A percentile compares a stretch with the other conserved stretches of the same genome.
Conservation (phyloP, 2,329 filamentous ascomycete species). For the Domatiomyces globalis region DNA sequence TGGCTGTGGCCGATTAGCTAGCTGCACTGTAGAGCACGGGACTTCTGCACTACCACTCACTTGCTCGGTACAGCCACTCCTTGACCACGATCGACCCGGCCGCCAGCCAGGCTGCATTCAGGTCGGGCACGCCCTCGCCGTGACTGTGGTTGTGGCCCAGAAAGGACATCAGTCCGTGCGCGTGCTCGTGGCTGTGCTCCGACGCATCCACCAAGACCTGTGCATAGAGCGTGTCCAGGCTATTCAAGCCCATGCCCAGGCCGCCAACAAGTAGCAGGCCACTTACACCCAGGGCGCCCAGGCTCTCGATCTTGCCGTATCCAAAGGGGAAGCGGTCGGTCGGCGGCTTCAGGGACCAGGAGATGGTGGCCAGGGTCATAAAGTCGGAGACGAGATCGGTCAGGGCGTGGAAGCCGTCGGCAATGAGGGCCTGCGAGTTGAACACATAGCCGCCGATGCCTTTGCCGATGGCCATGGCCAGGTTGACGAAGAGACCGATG, state of each 20-base stretch:
- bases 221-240: constrained; percentile 52
- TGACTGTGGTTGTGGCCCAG: constrained; percentile 50
- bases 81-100: constrained; percentile 81
- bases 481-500: constrained; percentile 75
- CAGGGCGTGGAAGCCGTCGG: constrained; percentile 89
- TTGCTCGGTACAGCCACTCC: constrained; percentile 93
- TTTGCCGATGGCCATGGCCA: constrained; percentile 88
- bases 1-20: constrained; percentile 41
- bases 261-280: constrained; percentile 80
- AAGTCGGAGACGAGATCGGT: constrained; percentile 92
- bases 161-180: constrained; percentile 38
- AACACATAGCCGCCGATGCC: constrained; percentile 85
- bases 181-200: constrained; percentile 21
- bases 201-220: constrained; percentile 58
- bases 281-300: constrained; percentile 86
- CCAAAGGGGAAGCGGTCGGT: constrained; percentile 73
- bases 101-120: constrained; percentile 91
- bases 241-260: constrained; percentile 78
- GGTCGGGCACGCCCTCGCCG: constrained; percentile 54
- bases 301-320: constrained; percentile 94
- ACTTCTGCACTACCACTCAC: constrained; percentile 41
- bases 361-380: constrained; percentile 84
- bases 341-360: constrained; percentile 77
- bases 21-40: constrained; percentile 4
- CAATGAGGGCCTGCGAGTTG: constrained; percentile 83